Evolutionary conservation across 495 filamentous ascomycete species (phyloP).

Genomic region (Xylaria scruposa): DNA sequence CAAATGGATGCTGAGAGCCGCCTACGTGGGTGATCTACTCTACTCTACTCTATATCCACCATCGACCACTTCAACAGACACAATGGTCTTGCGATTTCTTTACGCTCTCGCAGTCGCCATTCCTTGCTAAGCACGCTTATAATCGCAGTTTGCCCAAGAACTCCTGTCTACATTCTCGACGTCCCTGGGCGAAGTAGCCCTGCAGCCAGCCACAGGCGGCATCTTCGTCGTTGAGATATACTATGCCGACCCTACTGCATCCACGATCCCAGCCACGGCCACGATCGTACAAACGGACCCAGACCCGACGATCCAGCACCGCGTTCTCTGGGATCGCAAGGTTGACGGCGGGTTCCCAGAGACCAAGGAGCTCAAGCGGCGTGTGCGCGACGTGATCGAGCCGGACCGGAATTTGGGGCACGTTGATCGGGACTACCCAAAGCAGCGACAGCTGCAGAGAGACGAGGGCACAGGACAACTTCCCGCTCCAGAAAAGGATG

Average conservation of each 20-base stretch:
- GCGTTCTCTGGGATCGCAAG: constrained; percentile 87
- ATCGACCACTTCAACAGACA: constrained; percentile 1
- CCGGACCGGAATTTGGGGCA: constrained; percentile 82
- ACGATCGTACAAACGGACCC: neutral
- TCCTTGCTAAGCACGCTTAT: constrained; percentile 7
- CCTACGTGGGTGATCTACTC: constrained; percentile 64
- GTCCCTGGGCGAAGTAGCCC: constrained; percentile 86
- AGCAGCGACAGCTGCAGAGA: constrained; percentile 12
- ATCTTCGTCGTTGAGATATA: constrained; percentile 74
- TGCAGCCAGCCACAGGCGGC: constrained; percentile 85
- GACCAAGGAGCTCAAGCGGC: constrained; percentile 86
- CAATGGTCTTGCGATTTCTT: neutral
- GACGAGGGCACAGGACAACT: constrained; percentile 5
- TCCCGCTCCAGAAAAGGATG: neutral
- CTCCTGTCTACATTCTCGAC: constrained; percentile 94
- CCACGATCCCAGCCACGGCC: neutral
- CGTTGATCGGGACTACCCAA: constrained; percentile 63
- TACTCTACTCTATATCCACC: constrained; percentile 16
- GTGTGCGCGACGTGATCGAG: constrained; percentile 84
- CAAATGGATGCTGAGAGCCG: constrained; percentile 89
- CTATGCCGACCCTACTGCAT: constrained; percentile 56
- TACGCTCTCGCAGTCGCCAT: neutral
- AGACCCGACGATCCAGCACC: constrained; percentile 30
- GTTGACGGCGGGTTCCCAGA: constrained; percentile 89
- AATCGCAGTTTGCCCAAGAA: constrained; percentile 89